Evolutionary conservation across 2,329 filamentous ascomycete genomes (phyloP).

Genomic region (Dactylellina haptotyla): DNA sequence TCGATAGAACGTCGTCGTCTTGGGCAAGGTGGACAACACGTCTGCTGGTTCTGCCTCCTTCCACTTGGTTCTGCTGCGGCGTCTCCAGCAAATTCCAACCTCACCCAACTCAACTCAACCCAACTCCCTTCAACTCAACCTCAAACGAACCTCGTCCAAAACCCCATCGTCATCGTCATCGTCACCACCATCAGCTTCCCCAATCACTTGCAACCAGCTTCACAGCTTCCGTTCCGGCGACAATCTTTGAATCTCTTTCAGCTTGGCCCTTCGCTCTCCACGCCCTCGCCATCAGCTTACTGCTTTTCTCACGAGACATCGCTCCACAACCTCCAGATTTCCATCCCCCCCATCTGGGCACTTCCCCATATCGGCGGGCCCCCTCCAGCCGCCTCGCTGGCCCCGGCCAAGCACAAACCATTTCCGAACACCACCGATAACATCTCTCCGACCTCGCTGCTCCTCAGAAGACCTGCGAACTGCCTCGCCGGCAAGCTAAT

Average conservation of each 20-base stretch:
- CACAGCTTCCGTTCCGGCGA: conserved; percentile 33
- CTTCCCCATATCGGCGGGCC: neutral
- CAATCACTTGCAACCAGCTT: neutral
- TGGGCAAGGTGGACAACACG: too few relatives aligned
- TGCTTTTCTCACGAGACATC: neutral
- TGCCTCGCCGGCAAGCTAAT: too few relatives aligned
- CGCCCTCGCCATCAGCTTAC: neutral
- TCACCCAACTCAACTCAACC: too few relatives aligned
- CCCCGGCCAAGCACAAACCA: conserved; percentile 17
- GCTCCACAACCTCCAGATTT: conserved; percentile 9
- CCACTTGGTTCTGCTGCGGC: conserved; percentile 18
- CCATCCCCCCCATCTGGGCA: conserved; percentile 11
- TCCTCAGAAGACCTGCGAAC: too few relatives aligned
- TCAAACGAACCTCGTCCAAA: too few relatives aligned
- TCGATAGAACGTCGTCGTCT: too few relatives aligned
- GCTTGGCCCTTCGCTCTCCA: neutral
- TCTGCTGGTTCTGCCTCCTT: conserved; percentile 8
- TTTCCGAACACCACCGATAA: conserved; percentile 12
- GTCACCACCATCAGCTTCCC: conserved; percentile 8
- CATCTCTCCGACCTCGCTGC: conserved; percentile 1
- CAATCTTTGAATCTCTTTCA: conserved; percentile 1
- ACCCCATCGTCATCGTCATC: conserved; percentile 8
- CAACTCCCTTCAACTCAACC: too few relatives aligned
- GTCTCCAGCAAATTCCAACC: conserved; percentile 13
- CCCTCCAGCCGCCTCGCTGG: conserved; percentile 39